Evolutionary conservation across 306 rosid species (phyloP), one percentile per base, ranked within the genome.

Genomic region (Prosopis cineraria): DNA sequence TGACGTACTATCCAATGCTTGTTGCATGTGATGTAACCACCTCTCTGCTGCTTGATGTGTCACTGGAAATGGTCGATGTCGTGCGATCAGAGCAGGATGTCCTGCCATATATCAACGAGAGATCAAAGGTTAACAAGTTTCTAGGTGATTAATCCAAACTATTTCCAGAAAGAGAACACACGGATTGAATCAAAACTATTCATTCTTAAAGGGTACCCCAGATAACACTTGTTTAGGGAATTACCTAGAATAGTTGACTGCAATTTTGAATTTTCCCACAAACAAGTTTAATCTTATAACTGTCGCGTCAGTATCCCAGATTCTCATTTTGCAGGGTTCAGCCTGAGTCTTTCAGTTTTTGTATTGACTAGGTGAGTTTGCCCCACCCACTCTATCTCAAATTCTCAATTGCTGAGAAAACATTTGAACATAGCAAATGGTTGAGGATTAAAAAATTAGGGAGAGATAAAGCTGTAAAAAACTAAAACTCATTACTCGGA

Each of bases 1-100:
- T 3, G 89, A 52, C 67, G 88, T 87, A 70, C 47, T 79, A 67
- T 90, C 93, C 80, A 92, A 59, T 68, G 97, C 97, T 78, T 88
- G 88, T 67, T 86, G 86, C 98, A 95, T 95, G 78, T 95, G 98
- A 85, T 80, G 78, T 73, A 91, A 44, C 98, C 98, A 95, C 80
- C 93, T 92, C 85, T 87, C 90, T 0, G 96, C 98, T 41, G 93
- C 96, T 80, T 81, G 75, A 47, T 78, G 95, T 0, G 98, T 92
- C 29, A 95, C 86, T 0, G 91, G 89, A 85, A 95, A 95, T 53
- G 95, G 89, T 27, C 95, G 87, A 78, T 95, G 98, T 36, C 98
- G 86, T 5, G 80, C 93, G 41, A 92, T 92, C 70, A 95, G 88
- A 67, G 98, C 97, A 71, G 98, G 98, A 81, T 92, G 98, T 48